Evolutionary conservation across 768 basidiomycete species (phyloP).

Genomic region (Lyophyllum decastes): DNA sequence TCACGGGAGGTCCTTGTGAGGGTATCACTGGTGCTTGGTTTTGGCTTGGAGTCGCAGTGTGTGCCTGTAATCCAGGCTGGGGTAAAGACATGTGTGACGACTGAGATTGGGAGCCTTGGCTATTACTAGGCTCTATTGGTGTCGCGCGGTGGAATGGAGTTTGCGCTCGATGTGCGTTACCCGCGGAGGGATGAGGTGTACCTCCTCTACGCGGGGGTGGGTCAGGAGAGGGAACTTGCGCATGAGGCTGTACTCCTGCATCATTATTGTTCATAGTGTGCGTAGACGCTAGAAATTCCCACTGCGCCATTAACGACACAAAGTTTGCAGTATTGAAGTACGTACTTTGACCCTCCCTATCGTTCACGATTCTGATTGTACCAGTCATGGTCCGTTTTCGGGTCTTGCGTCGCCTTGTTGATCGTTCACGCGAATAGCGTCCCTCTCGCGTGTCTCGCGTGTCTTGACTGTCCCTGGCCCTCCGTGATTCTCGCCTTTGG

Average conservation of each 20-base stretch:
- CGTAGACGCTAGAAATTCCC: neutral
- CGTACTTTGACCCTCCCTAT: neutral
- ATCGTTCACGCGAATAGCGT: neutral
- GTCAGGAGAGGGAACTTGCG: neutral
- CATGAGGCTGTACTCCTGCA: neutral
- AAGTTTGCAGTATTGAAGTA: neutral
- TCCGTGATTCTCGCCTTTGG: neutral
- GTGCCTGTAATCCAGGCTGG: neutral
- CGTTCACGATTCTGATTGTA: neutral
- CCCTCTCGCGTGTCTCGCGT: neutral
- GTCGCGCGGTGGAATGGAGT: slow-evolving; percentile 66
- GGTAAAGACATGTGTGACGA: neutral
- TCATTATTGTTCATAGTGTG: neutral
- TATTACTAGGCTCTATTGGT: slow-evolving; percentile 24
- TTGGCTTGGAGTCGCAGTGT: neutral
- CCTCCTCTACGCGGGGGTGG: neutral
- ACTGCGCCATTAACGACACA: neutral
- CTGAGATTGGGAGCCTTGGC: neutral
- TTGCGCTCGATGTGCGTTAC: slow-evolving; percentile 25
- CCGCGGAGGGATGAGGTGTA: neutral
- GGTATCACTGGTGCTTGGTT: neutral
- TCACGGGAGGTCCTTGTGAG: neutral
- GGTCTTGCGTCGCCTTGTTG: neutral
- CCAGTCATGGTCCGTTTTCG: neutral
- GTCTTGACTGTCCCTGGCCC: neutral